These are phyloP conservation scores for Geotrichum australiense DNA, from an alignment of 1,139 yeast genomes.

Conservation along the genomic window DNA sequence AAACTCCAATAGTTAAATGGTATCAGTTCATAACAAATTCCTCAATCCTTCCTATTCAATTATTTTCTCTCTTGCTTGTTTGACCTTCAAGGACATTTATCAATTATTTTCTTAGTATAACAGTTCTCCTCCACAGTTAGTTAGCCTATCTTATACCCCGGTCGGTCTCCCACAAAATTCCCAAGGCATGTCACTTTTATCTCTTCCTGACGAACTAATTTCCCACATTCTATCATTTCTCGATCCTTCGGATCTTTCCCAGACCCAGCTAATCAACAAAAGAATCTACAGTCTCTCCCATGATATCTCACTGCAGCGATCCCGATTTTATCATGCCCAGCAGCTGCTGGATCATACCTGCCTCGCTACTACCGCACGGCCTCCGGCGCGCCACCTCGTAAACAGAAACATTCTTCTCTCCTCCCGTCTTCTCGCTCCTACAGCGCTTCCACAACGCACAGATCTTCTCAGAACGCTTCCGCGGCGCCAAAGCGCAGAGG, in stretches of 20 bases:
- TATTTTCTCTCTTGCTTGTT: too few species aligned
- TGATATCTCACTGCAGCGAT: conserved; percentile 25
- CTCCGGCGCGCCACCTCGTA: conserved; percentile 24
- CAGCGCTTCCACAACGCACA: conserved; percentile 23
- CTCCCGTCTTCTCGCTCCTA: conserved; percentile 26
- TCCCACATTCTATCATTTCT: conserved; percentile 22
- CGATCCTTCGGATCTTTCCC: conserved; percentile 27
- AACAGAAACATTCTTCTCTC: conserved; percentile 26
- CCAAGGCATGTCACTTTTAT: too few species aligned
- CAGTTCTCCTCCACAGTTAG: too few species aligned
- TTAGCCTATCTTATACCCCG: too few species aligned
- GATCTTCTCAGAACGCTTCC: conserved; percentile 24
- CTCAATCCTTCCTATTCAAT: too few species aligned
- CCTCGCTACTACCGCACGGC: conserved; percentile 21
- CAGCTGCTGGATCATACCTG: conserved; percentile 20
- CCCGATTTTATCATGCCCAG: conserved; percentile 22
- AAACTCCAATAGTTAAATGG: too few species aligned
- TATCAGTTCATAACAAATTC: too few species aligned
- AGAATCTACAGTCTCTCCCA: conserved; percentile 24
- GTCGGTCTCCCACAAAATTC: too few species aligned
- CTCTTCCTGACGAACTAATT: conserved; percentile 28
- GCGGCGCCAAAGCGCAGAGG: conserved; percentile 24
- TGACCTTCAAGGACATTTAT: too few species aligned
- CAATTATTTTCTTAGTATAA: too few species aligned
- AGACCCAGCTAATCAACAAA: conserved; percentile 22